These are phyloP conservation scores for Oryza officinalis DNA, from an alignment of 176 grass and related monocot species.

Conservation along the genomic window DNA sequence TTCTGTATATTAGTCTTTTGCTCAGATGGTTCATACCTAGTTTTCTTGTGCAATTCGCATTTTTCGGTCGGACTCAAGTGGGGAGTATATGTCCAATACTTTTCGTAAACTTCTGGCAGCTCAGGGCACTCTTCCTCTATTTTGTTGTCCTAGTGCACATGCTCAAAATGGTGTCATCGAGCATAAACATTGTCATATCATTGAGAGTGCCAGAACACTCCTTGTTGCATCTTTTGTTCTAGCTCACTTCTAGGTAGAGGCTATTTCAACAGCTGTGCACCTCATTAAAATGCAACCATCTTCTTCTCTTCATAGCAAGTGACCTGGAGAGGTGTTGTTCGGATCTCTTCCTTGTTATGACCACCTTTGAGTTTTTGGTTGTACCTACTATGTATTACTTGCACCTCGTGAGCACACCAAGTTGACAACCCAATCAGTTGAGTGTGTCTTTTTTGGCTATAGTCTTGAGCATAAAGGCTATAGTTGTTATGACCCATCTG, in stretches of 20 bases:
- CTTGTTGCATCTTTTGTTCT: background rate
- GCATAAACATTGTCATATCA: background rate
- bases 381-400: no score
- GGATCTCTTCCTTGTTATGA: no score
- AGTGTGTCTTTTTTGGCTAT: no score
- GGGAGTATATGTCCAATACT: background rate
- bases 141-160: background rate
- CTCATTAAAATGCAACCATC: background rate
- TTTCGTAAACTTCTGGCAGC: background rate
- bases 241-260: background rate
- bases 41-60: background rate
- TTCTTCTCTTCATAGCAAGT: background rate
- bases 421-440: no score
- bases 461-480: no score
- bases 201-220: background rate
- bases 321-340: no score
- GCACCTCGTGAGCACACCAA: no score
- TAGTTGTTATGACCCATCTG: no score
- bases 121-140: background rate
- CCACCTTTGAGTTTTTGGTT: no score
- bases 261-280: background rate
- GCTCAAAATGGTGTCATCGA: no score
- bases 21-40: no score
- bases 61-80: background rate
- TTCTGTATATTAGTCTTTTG: no score